Evolutionary conservation across 306 rosid species (phyloP).

Genomic region (cucumber (Cucumis sativus)): Cucumber_9930_V3 NC_026659.2:8814501-8815000

Average conservation of each 20-base stretch:
- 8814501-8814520: no score
- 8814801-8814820: neutral
- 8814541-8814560: neutral
- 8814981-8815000: slow-evolving; percentile 68
- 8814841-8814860: slow-evolving; percentile 1
- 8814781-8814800: neutral
- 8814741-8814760: neutral
- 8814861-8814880: slow-evolving; percentile 6
- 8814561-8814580: slow-evolving; percentile 8
- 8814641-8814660: neutral
- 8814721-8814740: neutral
- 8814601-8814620: slow-evolving; percentile 3
- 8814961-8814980: slow-evolving; percentile 94
- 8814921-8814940: neutral
- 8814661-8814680: neutral
- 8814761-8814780: slow-evolving; percentile 12
- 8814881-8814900: slow-evolving; percentile 9
- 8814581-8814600: slow-evolving; percentile 10
- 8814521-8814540: neutral
- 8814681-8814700: neutral
- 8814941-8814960: slow-evolving; percentile 66
- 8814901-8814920: neutral
- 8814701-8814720: neutral
- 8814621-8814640: slow-evolving; percentile 4
- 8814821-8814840: neutral